A percentile compares a stretch with the other conserved stretches of the same genome.
Evolutionary conservation across 169 alveolate genomes (phyloP).

Genomic region (Plasmodium billcollinsi): DNA sequence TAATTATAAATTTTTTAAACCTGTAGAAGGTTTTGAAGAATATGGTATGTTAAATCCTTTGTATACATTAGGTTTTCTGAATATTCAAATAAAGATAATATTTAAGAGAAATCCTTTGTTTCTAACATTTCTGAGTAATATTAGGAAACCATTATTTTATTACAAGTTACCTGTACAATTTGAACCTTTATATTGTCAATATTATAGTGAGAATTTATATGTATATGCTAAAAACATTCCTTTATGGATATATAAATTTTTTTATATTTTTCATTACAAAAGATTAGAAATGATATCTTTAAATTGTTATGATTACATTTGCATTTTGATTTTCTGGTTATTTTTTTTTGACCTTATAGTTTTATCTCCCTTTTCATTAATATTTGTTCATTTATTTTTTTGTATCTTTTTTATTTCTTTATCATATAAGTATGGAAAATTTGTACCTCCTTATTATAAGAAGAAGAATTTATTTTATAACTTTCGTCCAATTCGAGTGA

Average conservation of each 20-base stretch:
- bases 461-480: slow-evolving; percentile 4
- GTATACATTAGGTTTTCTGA: slow-evolving; percentile 81
- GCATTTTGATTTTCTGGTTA: slow-evolving; percentile 55
- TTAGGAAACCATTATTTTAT: slow-evolving; percentile 72
- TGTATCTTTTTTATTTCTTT: slow-evolving; percentile 65
- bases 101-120: slow-evolving; percentile 70
- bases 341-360: slow-evolving; percentile 58
- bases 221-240: slow-evolving; percentile 41
- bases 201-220: slow-evolving; percentile 56
- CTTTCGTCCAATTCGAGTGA: slow-evolving; percentile 24
- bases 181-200: slow-evolving; percentile 81
- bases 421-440: slow-evolving; percentile 53
- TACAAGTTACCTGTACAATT: slow-evolving; percentile 82
- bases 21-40: slow-evolving; percentile 82
- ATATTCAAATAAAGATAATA: slow-evolving; percentile 77
- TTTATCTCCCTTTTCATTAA: slow-evolving; percentile 36
- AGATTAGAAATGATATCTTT: slow-evolving; percentile 34
- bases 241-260: slow-evolving; percentile 69
- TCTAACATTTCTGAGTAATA: slow-evolving; percentile 78
- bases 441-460: not conserved
- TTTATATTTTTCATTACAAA: slow-evolving; percentile 38
- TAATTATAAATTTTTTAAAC: slow-evolving; percentile 81
- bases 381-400: slow-evolving; percentile 58
- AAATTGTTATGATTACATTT: slow-evolving; percentile 54
- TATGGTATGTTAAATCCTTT: slow-evolving; percentile 85